Percentiles rank a stretch among this genome's conserved stretches.
Conservation (phyloP, 805 yeast genomes). For the Kuraishia floccosa region DNA sequence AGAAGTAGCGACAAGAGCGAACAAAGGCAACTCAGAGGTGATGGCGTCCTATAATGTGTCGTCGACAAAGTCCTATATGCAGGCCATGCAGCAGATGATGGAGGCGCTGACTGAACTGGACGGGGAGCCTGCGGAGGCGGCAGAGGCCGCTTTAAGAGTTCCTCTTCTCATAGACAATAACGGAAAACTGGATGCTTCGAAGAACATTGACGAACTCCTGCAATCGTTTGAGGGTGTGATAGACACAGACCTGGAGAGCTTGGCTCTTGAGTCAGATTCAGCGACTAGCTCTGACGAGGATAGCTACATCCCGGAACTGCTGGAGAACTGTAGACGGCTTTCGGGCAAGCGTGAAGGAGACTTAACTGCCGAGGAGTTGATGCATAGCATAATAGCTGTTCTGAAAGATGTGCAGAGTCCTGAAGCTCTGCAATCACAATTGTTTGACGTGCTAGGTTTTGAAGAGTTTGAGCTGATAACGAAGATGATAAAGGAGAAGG, state of each 20-base stretch:
- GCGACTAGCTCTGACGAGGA: constrained; percentile 3
- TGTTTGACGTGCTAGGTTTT: constrained; percentile 77
- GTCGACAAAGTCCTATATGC: constrained; percentile 68
- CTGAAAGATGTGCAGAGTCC: constrained; percentile 3
- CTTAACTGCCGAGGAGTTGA: constrained; percentile 17
- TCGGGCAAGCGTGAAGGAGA: constrained; percentile 21
- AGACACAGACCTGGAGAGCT: constrained; percentile 10
- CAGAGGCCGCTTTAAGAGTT: constrained; percentile 5
- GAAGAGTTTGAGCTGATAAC: constrained; percentile 78
- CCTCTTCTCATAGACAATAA: constrained; percentile 21
- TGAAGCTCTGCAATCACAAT: constrained; percentile 55
- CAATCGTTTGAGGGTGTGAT: constrained; percentile 19
- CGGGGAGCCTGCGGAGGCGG: constrained; percentile 11
- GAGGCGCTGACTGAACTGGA: constrained; percentile 27
- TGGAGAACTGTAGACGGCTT: constrained; percentile 20
- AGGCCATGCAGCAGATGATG: constrained; percentile 67
- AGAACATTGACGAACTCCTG: constrained; percentile 12
- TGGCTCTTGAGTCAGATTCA: not conserved
- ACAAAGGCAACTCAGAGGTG: too few species aligned
- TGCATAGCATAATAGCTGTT: constrained; percentile 15
- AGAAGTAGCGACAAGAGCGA: too few species aligned
- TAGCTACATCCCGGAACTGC: constrained; percentile 13
- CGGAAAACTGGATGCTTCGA: constrained; percentile 13
- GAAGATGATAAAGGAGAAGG: constrained; percentile 38
- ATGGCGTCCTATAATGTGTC: constrained; percentile 36